Evolutionary conservation across 208 protist genomes (phyloP).

Genomic region (Trypanosoma melophagium): DNA sequence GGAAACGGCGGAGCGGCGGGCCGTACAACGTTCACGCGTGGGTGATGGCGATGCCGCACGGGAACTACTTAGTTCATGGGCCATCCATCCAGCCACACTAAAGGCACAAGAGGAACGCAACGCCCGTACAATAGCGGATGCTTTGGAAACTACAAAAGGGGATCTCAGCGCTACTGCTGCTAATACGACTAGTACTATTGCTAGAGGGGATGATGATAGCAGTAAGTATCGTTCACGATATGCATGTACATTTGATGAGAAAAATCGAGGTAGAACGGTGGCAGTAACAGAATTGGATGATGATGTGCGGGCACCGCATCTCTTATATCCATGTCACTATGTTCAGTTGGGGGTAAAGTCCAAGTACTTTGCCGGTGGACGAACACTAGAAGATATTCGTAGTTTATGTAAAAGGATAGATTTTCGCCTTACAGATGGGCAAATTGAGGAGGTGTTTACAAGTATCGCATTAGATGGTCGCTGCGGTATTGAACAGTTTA

Average conservation of each 20-base stretch:
- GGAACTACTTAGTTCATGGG: conserved; percentile 64
- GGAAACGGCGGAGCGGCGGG: conserved; percentile 28
- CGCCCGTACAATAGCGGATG: neutral
- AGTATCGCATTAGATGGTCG: conserved; percentile 38
- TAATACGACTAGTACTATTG: neutral
- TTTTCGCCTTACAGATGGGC: conserved; percentile 62
- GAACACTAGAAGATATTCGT: conserved; percentile 61
- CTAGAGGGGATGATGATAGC: conserved; percentile 1
- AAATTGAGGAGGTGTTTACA: conserved; percentile 73
- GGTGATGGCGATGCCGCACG: conserved; percentile 47
- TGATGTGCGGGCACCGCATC: conserved; percentile 62
- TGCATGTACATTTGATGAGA: conserved; percentile 24
- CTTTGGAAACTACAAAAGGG: neutral
- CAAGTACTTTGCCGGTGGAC: conserved; percentile 80
- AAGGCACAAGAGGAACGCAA: neutral
- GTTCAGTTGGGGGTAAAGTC: conserved; percentile 74
- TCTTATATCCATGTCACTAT: conserved; percentile 85
- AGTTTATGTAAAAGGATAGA: conserved; percentile 62
- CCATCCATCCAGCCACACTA: conserved; percentile 23
- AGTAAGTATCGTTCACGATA: conserved; percentile 12
- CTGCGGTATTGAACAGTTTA: conserved; percentile 88
- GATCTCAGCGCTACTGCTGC: neutral
- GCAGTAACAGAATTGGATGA: conserved; percentile 45
- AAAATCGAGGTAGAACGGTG: neutral
- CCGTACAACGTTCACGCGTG: conserved; percentile 31